Conservation (phyloP, 2,329 filamentous ascomycete genomes). For the Claviceps maximensis region DNA sequence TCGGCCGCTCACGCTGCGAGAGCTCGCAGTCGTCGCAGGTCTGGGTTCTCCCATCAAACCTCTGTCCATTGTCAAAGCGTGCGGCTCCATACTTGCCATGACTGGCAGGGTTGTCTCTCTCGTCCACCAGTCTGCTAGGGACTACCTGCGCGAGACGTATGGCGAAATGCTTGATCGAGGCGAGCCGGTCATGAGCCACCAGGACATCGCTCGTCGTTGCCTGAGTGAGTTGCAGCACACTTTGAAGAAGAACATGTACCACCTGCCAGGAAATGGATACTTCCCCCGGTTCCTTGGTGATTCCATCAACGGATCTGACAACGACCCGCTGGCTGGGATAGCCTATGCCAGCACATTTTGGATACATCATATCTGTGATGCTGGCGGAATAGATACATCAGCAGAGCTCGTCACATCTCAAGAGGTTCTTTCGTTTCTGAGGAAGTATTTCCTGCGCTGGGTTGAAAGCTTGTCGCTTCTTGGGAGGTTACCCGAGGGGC, state of each 20-base stretch:
- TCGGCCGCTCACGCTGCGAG: conserved; percentile 21
- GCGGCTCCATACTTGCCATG: conserved; percentile 24
- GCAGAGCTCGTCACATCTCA: conserved; percentile 10
- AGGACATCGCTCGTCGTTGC: conserved; percentile 21
- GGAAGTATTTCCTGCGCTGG: conserved; percentile 9
- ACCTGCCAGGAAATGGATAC: conserved; percentile 12
- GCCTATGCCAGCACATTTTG: conserved; percentile 20
- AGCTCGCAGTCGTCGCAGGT: conserved; percentile 17
- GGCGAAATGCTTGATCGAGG: conserved; percentile 16
- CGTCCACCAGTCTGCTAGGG: conserved; percentile 31
- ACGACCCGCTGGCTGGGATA: conserved; percentile 10
- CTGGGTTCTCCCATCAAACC: conserved; percentile 7
- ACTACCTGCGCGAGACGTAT: conserved; percentile 18
- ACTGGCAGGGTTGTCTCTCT: conserved; percentile 19
- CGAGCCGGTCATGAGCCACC: conserved; percentile 15
- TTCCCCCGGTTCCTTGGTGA: conserved; percentile 12
- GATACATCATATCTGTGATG: conserved; percentile 18
- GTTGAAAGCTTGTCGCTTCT: conserved; percentile 9
- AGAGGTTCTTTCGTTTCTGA: conserved; percentile 9
- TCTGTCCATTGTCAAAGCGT: conserved; percentile 17
- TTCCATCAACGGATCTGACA: conserved; percentile 5
- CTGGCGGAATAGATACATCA: not conserved
- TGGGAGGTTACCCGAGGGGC: conserved; percentile 4
- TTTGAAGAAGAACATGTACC: conserved; percentile 24
- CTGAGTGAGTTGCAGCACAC: conserved; percentile 17